Evolutionary conservation across 208 protist species (phyloP), one percentile per base, ranked within the genome.

Genomic region (Trypanosoma avium): DNA sequence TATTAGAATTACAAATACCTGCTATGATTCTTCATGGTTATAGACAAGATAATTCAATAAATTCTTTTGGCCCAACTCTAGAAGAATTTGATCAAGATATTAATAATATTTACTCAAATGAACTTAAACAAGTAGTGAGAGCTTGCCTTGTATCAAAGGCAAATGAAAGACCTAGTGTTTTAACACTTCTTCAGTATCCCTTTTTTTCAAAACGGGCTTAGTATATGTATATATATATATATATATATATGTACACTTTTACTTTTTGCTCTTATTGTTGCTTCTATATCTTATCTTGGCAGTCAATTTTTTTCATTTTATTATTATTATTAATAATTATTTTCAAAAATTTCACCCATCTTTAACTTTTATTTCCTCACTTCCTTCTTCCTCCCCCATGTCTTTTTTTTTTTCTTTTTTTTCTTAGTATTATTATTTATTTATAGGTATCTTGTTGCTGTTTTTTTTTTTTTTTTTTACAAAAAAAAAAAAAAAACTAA

Each of bases 11-110:
- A 17, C 52, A 71, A 43, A 70, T 79, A 48, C 84, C 89, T 3
- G 69, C 75, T 40, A 84, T 95, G 55, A 88, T 95, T 49, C 13
- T 81, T 10, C 67, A 81, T 57, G 76, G 81, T 12, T 91, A 70
- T 55, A 71, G 83, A 13, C 54, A 61, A 35, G 53, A 26, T 7
- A n/a, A n/a, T n/a, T 38, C 50, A 33, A 71, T 63, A 38, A 56
- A 56, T 38, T 53, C 46, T 0, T 89, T 89, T 62, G 81, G 81
- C 0, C 83, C 83, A 4, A 73, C 73, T 29, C 60, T 93, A 29
- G 73, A 84, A 43, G 75, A 84, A 24, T 68, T 85, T 45, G 77
- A 88, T 69, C 32, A 46, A 22, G 49, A 29, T 43, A 40, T 17
- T 32, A 24, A 12, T 46, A 13, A 60, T 6, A 36, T 35, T 3